These are phyloP conservation scores for Trichoderma sp. DNA, from an alignment of 2,329 filamentous ascomycete genomes.

Conservation along the genomic window DNA sequence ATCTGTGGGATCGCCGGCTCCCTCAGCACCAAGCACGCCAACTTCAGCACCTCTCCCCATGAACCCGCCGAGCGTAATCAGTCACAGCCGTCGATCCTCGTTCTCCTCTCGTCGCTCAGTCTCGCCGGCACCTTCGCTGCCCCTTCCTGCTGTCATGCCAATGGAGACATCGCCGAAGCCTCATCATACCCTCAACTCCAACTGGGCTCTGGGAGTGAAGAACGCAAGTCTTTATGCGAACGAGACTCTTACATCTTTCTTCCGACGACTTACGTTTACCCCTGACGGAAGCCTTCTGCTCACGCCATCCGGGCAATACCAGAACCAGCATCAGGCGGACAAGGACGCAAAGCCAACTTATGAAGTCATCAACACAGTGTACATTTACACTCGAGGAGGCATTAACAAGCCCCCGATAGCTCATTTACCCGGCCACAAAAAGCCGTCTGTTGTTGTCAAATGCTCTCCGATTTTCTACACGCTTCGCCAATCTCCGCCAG, in stretches of 20 bases:
- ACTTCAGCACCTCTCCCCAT: conserved; percentile 86
- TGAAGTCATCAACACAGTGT: conserved; percentile 94
- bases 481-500: conserved; percentile 63
- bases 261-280: conserved; percentile 87
- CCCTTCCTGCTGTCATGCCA: conserved; percentile 91
- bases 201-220: conserved; percentile 61
- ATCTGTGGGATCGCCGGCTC: conserved; percentile 74
- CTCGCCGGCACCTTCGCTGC: conserved; percentile 90
- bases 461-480: conserved; percentile 91
- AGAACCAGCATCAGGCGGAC: conserved; percentile 66
- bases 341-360: conserved; percentile 71
- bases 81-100: conserved; percentile 90
- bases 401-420: conserved; percentile 96
- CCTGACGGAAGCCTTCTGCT: conserved; percentile 92
- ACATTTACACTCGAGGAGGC: conserved; percentile 93
- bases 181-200: conserved; percentile 49
- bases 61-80: conserved; percentile 88
- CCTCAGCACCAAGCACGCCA: conserved; percentile 90
- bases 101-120: conserved; percentile 85
- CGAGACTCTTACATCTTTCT: conserved; percentile 95
- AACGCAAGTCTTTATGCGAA: conserved; percentile 94
- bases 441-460: conserved; percentile 91
- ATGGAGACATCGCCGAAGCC: conserved; percentile 86
- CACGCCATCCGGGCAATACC: conserved; percentile 93
- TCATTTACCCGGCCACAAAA: conserved; percentile 95